Conservation (phyloP, 2,329 filamentous ascomycete genomes). For the Calycina herbarum region DNA sequence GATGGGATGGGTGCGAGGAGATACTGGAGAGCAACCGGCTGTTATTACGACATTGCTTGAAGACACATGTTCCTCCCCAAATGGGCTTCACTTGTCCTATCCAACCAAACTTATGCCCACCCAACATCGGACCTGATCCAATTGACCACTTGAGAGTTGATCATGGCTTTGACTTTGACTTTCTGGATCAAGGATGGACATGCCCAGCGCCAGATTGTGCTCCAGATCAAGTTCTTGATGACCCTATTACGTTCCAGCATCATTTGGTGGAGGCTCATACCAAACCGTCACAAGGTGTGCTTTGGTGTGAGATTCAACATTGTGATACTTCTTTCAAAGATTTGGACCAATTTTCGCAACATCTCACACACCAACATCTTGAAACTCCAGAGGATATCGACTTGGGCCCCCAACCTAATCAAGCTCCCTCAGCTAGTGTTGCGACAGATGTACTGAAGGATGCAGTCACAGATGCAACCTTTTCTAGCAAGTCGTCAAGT, state of each 20-base stretch:
- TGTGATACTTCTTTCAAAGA: slow-evolving; percentile 31
- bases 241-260: slow-evolving; percentile 33
- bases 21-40: slow-evolving; percentile 27
- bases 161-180: slow-evolving; percentile 32
- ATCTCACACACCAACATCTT: slow-evolving; percentile 28
- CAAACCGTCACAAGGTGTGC: slow-evolving; percentile 28
- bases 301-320: slow-evolving; percentile 31
- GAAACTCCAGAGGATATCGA: slow-evolving; percentile 21
- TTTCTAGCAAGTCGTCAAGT: not conserved
- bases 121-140: slow-evolving; percentile 28
- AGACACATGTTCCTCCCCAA: slow-evolving; percentile 35
- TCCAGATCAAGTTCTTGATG: slow-evolving; percentile 24
- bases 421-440: not conserved
- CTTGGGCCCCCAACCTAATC: slow-evolving; percentile 12
- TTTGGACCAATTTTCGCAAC: slow-evolving; percentile 27
- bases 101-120: slow-evolving; percentile 27
- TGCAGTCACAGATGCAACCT: not conserved
- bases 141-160: slow-evolving; percentile 32
- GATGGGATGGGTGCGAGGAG: slow-evolving; percentile 33
- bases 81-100: slow-evolving; percentile 34
- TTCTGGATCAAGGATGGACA: slow-evolving; percentile 21
- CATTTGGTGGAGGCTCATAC: slow-evolving; percentile 35
- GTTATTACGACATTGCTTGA: slow-evolving; percentile 33
- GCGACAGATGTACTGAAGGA: not conserved
- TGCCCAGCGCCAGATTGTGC: slow-evolving; percentile 34